Conservation (phyloP, 2,329 filamentous ascomycete species). For the Microdochium nivale region DNA sequence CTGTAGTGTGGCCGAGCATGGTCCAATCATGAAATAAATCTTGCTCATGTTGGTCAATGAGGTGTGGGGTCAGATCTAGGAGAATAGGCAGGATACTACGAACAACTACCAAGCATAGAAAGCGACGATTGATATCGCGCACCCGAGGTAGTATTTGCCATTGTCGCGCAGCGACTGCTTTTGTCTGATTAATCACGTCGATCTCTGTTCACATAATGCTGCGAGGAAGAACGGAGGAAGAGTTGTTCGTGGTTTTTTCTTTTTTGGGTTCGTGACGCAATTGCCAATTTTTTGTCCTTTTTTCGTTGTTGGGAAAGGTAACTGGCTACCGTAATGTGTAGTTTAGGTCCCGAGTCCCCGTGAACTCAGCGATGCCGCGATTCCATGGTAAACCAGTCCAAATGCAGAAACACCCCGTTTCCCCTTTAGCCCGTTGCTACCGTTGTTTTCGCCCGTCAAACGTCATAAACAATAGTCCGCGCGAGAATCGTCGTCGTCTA, state of each 20-base stretch:
- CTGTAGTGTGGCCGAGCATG: too few species aligned
- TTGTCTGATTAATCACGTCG: constrained; percentile 3
- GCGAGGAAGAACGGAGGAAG: constrained; percentile 3
- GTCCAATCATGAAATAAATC: too few species aligned
- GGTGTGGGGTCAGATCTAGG: too few species aligned
- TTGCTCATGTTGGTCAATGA: too few species aligned
- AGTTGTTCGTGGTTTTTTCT: background rate
- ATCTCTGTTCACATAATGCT: constrained; percentile 5
- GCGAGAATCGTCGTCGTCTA: background rate
- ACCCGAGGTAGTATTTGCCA: too few species aligned
- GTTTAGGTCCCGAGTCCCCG: constrained; percentile 7
- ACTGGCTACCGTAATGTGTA: constrained; percentile 9
- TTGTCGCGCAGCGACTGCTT: too few species aligned
- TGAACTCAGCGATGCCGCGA: constrained; percentile 16
- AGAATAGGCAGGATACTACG: too few species aligned
- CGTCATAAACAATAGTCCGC: background rate
- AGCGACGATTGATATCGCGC: too few species aligned
- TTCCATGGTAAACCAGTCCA: constrained; percentile 22
- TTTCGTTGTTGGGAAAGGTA: constrained; percentile 12
- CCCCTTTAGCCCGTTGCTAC: background rate
- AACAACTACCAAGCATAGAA: too few species aligned
- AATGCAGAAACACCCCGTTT: constrained; percentile 10
- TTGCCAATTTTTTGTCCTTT: constrained; percentile 4
- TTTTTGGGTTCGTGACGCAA: constrained; percentile 3
- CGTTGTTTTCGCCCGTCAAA: background rate